A percentile compares a stretch with the other conserved stretches of the same genome.
These are phyloP conservation scores for Clarireedia hainanense DNA, from an alignment of 2,329 filamentous ascomycete species.

Conservation along the genomic window DNA sequence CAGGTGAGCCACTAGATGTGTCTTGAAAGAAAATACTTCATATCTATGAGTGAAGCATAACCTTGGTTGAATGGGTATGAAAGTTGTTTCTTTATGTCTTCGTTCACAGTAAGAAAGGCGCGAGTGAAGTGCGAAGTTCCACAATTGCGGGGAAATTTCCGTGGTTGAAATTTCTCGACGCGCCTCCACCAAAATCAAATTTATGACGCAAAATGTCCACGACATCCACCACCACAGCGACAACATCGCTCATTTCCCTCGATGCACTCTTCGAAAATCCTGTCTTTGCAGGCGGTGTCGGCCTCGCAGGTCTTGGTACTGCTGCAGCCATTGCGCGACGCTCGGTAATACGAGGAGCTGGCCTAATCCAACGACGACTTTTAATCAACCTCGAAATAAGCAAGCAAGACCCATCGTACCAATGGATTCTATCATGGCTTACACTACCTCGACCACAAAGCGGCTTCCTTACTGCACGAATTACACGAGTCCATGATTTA, in stretches of 20 bases:
- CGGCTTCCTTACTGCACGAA: constrained; percentile 39
- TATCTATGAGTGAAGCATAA: no score
- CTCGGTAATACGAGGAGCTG: constrained; percentile 63
- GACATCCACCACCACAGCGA: constrained; percentile 12
- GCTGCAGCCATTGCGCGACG: constrained; percentile 73
- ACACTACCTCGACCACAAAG: constrained; percentile 63
- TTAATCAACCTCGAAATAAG: constrained; percentile 95
- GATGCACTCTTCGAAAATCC: constrained; percentile 57
- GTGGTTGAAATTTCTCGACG: neutral
- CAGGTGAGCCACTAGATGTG: no score
- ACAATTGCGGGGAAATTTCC: neutral
- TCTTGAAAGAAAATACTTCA: no score
- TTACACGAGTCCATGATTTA: constrained; percentile 54
- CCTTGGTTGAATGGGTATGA: no score
- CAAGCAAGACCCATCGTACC: constrained; percentile 86
- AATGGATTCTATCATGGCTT: constrained; percentile 92
- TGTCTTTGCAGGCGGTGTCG: constrained; percentile 67
- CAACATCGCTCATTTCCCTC: constrained; percentile 35
- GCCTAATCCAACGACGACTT: constrained; percentile 72
- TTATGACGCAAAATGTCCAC: neutral
- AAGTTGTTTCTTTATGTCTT: neutral
- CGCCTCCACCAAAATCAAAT: neutral
- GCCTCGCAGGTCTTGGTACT: constrained; percentile 82
- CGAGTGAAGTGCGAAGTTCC: neutral
- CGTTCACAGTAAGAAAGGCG: no score